phyloP scores from a whole-genome alignment of 2,329 filamentous ascomycete species.

The Fusarium sarcochroum region DNA sequence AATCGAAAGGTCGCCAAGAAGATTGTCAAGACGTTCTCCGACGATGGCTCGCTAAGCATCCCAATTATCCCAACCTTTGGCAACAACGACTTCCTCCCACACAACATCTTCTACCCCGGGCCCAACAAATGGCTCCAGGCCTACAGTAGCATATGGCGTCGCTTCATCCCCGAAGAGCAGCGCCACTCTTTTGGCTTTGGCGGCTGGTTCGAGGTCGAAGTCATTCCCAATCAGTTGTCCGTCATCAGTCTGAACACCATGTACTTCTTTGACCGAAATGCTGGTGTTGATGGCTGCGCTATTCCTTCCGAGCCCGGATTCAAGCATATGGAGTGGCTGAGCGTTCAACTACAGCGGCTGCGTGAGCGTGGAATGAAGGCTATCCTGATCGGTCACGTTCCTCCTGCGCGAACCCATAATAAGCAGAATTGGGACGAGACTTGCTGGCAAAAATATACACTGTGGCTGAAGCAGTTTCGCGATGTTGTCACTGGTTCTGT shows the following conservation, averaged over 20 bases:
- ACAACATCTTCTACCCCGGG: slow-evolving; percentile 90
- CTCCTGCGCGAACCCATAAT: slow-evolving; percentile 85
- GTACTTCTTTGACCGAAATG: slow-evolving; percentile 95
- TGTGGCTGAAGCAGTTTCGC: slow-evolving; percentile 91
- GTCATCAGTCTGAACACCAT: slow-evolving; percentile 97
- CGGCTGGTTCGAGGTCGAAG: slow-evolving; percentile 95
- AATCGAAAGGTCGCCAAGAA: slow-evolving; percentile 83
- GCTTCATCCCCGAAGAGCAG: slow-evolving; percentile 93
- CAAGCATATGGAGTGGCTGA: slow-evolving; percentile 96
- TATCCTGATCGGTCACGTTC: slow-evolving; percentile 94
- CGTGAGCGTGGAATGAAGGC: slow-evolving; percentile 91
- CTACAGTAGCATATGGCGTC: slow-evolving; percentile 84
- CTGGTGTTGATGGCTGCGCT: slow-evolving; percentile 91
- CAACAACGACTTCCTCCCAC: slow-evolving; percentile 97
- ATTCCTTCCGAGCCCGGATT: slow-evolving; percentile 86
- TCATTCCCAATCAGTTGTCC: slow-evolving; percentile 86
- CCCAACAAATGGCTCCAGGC: slow-evolving; percentile 88
- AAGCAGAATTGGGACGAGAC: slow-evolving; percentile 96
- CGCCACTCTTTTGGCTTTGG: slow-evolving; percentile 91
- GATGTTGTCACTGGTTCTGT: slow-evolving; percentile 86
- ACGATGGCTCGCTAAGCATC: slow-evolving; percentile 71
- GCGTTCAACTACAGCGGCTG: slow-evolving; percentile 87
- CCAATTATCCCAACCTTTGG: slow-evolving; percentile 92
- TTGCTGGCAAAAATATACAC: slow-evolving; percentile 97
- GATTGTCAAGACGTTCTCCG: slow-evolving; percentile 81